These are phyloP conservation scores for Abelmoschus esculentus DNA, from an alignment of 345 rosid genomes.

Conservation along the genomic window DNA sequence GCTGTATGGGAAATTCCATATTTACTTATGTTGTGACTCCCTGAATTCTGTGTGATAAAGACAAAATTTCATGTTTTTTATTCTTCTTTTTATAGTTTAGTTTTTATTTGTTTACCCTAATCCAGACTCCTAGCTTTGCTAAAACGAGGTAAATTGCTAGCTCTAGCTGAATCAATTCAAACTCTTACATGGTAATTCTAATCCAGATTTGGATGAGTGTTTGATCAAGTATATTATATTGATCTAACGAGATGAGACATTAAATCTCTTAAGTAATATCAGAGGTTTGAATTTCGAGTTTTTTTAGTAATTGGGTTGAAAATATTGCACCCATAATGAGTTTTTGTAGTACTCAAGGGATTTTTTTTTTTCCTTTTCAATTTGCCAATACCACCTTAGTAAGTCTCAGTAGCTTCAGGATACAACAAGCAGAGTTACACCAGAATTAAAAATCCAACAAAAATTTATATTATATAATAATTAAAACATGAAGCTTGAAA, in stretches of 20 bases:
- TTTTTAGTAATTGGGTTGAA: too few species aligned
- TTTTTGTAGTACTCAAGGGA: too few species aligned
- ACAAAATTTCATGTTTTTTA: background rate
- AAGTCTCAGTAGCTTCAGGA: background rate
- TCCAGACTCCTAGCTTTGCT: background rate
- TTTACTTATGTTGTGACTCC: background rate
- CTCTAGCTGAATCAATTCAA: too few species aligned
- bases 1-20: background rate
- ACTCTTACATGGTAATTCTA: background rate
- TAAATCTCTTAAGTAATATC: too few species aligned
- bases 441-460: background rate
- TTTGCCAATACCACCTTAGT: too few species aligned
- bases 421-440: background rate
- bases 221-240: background rate
- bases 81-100: background rate
- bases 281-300: too few species aligned
- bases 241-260: too few species aligned
- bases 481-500: background rate
- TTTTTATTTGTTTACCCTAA: background rate
- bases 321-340: too few species aligned
- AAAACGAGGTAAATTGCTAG: background rate
- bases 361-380: too few species aligned
- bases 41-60: background rate
- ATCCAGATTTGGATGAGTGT: background rate
- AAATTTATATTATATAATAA: too few species aligned